phyloP scores from a whole-genome alignment of 495 filamentous ascomycete species.

The Acidomyces sp. region DNA sequence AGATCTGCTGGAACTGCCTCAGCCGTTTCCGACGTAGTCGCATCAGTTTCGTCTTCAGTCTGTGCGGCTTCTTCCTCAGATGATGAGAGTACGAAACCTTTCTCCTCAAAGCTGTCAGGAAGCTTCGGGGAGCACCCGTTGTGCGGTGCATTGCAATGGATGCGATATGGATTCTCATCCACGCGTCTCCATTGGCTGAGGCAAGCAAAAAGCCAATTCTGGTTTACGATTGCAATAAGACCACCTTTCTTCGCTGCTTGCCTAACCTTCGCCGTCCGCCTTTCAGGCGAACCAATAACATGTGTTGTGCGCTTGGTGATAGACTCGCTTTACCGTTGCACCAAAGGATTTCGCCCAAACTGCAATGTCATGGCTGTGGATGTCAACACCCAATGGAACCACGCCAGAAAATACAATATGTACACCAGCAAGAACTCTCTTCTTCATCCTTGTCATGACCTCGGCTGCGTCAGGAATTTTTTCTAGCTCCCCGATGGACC shows the following conservation, averaged over 20 bases:
- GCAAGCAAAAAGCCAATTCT: conserved; percentile 75
- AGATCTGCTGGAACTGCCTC: conserved; percentile 2
- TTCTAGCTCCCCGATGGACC: conserved; percentile 41
- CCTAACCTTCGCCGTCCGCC: conserved; percentile 72
- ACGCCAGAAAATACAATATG: conserved; percentile 80
- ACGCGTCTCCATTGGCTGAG: conserved; percentile 64
- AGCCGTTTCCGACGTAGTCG: conserved; percentile 1
- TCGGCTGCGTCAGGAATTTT: conserved; percentile 73
- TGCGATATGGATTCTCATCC: conserved; percentile 61
- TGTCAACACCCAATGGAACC: conserved; percentile 65
- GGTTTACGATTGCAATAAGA: conserved; percentile 73
- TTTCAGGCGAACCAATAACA: conserved; percentile 56
- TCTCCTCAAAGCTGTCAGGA: conserved; percentile 16
- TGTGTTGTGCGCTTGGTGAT: conserved; percentile 50
- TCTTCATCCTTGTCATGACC: conserved; percentile 69
- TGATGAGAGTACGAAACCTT: conserved; percentile 16
- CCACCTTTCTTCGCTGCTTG: conserved; percentile 54
- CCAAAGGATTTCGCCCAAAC: conserved; percentile 78
- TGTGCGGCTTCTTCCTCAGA: conserved; percentile 20
- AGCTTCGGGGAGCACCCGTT: conserved; percentile 6
- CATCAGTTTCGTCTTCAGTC: conserved; percentile 21
- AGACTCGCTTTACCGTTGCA: conserved; percentile 50
- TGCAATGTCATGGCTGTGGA: conserved; percentile 59
- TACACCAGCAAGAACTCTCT: conserved; percentile 50
- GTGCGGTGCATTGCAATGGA: conserved; percentile 21